phyloP scores from a whole-genome alignment of 1,139 yeast genomes.

The Suhomyces yuchorum region DNA sequence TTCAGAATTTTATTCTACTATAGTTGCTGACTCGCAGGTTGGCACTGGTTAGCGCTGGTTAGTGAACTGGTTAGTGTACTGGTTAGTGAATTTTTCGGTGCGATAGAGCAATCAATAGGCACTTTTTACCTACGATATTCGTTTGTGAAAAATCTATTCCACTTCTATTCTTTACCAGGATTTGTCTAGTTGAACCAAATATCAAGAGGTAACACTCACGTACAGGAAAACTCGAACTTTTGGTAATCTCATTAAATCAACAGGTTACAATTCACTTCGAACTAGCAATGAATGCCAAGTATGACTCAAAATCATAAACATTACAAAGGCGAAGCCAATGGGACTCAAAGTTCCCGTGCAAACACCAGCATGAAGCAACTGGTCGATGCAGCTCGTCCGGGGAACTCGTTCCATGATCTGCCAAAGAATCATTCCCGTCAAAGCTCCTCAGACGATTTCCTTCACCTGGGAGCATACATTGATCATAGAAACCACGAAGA shows the following conservation, averaged over 20 bases:
- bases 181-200: too few species aligned
- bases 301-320: constrained; percentile 1
- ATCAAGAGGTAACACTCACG: too few species aligned
- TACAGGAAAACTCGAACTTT: neutral
- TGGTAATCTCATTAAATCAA: neutral
- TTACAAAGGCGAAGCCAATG: neutral
- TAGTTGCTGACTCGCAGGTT: too few species aligned
- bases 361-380: neutral
- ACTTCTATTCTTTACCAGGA: neutral
- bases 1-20: too few species aligned
- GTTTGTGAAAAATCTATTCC: neutral
- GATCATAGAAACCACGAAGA: constrained; percentile 38
- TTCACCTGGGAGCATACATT: constrained; percentile 29
- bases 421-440: constrained; percentile 9
- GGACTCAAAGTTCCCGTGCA: neutral
- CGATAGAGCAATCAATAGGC: constrained; percentile 2
- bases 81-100: neutral
- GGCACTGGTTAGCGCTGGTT: neutral
- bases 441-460: constrained; percentile 13
- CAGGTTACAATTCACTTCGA: neutral
- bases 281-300: neutral
- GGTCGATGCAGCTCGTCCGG: neutral
- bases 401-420: neutral
- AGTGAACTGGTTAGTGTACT: neutral
- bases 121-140: neutral